These are phyloP conservation scores for Dictyostelium firmibasis DNA, from an alignment of 78 protist genomes.

Conservation along the genomic window DNA sequence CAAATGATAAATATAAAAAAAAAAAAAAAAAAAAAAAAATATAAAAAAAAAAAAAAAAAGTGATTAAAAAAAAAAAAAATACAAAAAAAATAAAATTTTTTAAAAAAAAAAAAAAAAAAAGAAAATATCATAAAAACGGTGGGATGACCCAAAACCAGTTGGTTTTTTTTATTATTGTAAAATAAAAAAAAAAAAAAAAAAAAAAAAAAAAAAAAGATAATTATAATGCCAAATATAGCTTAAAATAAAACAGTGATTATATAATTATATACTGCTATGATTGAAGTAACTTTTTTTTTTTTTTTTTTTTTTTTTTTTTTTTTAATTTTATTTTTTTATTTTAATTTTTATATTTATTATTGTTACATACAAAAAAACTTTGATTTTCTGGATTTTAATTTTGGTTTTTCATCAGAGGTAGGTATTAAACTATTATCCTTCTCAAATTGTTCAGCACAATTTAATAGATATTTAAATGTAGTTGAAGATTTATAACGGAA, in stretches of 20 bases:
- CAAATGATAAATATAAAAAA: not conserved
- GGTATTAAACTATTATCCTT: not conserved
- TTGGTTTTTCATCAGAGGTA: not conserved
- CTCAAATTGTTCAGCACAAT: conserved; percentile 7
- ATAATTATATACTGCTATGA: too few species aligned
- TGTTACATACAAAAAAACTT: conserved; percentile 1
- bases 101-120: too few species aligned
- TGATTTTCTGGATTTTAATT: conserved; percentile 4
- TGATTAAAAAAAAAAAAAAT: not conserved
- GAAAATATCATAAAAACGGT: not conserved
- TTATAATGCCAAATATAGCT: too few species aligned
- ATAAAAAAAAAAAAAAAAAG: not conserved
- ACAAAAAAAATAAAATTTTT: too few species aligned
- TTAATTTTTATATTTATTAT: not conserved
- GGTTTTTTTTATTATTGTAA: too few species aligned
- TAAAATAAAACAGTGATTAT: too few species aligned
- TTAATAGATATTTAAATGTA: not conserved
- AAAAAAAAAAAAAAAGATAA: not conserved
- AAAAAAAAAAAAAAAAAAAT: too few species aligned
- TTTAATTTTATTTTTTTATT: not conserved
- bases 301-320: too few species aligned
- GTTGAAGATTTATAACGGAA: conserved; percentile 33
- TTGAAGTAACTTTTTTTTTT: too few species aligned
- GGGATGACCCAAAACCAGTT: not conserved
- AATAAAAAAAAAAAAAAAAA: too few species aligned